Percentiles rank a stretch among this genome's conserved stretches.
Conservation (phyloP, 2,329 filamentous ascomycete species). For the Annulohypoxylon truncatum region DNA sequence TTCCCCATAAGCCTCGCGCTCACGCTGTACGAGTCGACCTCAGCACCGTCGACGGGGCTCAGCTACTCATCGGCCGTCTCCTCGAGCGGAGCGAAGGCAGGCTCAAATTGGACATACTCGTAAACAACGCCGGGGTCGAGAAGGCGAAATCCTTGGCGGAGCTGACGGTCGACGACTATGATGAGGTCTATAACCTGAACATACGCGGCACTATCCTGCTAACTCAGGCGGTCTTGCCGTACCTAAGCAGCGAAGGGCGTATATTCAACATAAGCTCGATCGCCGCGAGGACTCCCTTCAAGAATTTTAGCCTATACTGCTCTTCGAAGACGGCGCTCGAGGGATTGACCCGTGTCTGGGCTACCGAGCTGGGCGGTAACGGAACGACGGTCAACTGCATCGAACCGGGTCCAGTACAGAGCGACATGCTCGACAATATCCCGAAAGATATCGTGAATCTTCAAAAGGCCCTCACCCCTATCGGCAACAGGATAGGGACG, state of each 20-base stretch:
- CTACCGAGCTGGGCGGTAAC: slow-evolving; percentile 65
- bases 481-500: slow-evolving; percentile 63
- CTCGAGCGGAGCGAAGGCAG: slow-evolving; percentile 30
- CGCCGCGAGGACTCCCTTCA: slow-evolving; percentile 60
- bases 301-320: slow-evolving; percentile 62
- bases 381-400: slow-evolving; percentile 72
- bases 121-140: slow-evolving; percentile 56
- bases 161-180: slow-evolving; percentile 62
- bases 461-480: slow-evolving; percentile 62
- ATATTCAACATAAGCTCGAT: slow-evolving; percentile 71
- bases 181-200: slow-evolving; percentile 67
- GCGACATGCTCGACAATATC: slow-evolving; percentile 67
- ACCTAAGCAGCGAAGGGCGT: slow-evolving; percentile 59
- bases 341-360: slow-evolving; percentile 68
- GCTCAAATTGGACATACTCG: slow-evolving; percentile 49
- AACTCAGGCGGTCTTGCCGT: slow-evolving; percentile 63
- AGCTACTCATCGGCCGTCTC: slow-evolving; percentile 38
- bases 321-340: slow-evolving; percentile 71
- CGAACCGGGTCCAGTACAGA: slow-evolving; percentile 68
- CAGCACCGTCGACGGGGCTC: slow-evolving; percentile 38
- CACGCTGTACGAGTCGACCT: slow-evolving; percentile 42
- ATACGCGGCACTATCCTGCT: slow-evolving; percentile 66
- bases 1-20: slow-evolving; percentile 50
- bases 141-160: slow-evolving; percentile 53
- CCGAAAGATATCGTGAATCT: slow-evolving; percentile 60